Evolutionary conservation across 345 rosid species (phyloP), one percentile per base, ranked within the genome.

Genomic region (Turnera subulata): DNA sequence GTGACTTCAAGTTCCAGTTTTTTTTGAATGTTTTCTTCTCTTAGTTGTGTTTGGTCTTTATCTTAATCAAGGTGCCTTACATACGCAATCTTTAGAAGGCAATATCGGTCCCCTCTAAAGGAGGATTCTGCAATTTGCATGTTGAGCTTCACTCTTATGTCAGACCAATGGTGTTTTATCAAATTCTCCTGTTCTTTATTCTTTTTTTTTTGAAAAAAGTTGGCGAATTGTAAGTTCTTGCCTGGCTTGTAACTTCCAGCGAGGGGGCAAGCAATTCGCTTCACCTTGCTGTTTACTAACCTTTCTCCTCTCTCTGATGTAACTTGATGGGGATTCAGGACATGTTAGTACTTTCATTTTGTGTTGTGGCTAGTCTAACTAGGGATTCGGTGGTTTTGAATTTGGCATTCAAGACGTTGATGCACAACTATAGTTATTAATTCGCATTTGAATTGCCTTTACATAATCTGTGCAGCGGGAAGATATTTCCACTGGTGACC

Each of bases 91-190:
- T 16, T 54, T 51, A n/a, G 2, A 19, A 51, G n/a, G 25, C 12
- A 1, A 1, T 15, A 16, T 15, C 13, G 21, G 33, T 59, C 23
- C 4, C 13, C 48, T 44, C n/a, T 7, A 13, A n/a, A 16, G 24
- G 11, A 59, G 46, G 13, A 21, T 47, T 10, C 35, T 50, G 46
- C 22, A 60, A n/a, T n/a, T n/a, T n/a, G n/a, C n/a, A n/a, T 24
- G 38, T 33, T 25, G 25, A 50, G 7, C 10, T 22, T 39, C 50
- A 24, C 25, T 55, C 4, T 18, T n/a, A n/a, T 50, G 23, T 18
- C 51, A 11, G 39, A 13, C 15, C 43, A 19, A 6, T 13, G 10
- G 21, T 14, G 9, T 0, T 43, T 11, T 16, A 1, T 19, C 14
- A 4, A 21, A 16, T 18, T 14, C 11, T 16, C 17, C 43, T 22